Evolutionary conservation across 495 filamentous ascomycete species (phyloP).

Genomic region (Lentithecium fluviatile): DNA sequence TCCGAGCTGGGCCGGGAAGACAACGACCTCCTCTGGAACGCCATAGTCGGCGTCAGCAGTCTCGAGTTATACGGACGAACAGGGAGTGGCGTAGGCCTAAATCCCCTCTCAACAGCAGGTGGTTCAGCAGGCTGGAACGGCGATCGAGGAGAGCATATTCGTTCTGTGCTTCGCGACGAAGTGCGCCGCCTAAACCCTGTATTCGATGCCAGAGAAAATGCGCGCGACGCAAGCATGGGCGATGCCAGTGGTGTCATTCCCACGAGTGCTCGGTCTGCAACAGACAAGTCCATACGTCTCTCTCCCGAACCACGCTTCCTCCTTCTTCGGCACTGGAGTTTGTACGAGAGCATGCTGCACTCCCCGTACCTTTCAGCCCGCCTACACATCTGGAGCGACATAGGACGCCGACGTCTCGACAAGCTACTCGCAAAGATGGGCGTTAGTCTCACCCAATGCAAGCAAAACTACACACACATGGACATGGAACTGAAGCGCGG

Average conservation of each 20-base stretch:
- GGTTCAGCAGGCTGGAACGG: slow-evolving; percentile 76
- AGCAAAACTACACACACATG: slow-evolving; percentile 96
- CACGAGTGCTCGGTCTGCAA: slow-evolving; percentile 81
- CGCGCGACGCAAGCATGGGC: slow-evolving; percentile 47
- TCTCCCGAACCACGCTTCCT: slow-evolving; percentile 94
- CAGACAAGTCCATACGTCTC: slow-evolving; percentile 86
- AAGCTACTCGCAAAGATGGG: slow-evolving; percentile 98
- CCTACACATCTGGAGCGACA: slow-evolving; percentile 91
- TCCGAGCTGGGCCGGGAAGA: slow-evolving; percentile 95
- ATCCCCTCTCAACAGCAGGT: slow-evolving; percentile 49
- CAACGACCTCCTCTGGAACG: slow-evolving; percentile 91
- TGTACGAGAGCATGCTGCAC: slow-evolving; percentile 98
- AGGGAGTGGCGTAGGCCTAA: slow-evolving; percentile 73
- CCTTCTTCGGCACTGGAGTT: slow-evolving; percentile 90
- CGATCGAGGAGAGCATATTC: slow-evolving; percentile 77
- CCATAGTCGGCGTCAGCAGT: slow-evolving; percentile 88
- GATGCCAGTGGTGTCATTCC: slow-evolving; percentile 77
- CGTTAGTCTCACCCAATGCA: slow-evolving; percentile 87
- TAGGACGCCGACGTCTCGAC: slow-evolving; percentile 84
- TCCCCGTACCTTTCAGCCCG: slow-evolving; percentile 91
- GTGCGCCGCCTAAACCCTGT: slow-evolving; percentile 85
- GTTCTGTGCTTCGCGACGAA: slow-evolving; percentile 85
- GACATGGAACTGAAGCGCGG: slow-evolving; percentile 94
- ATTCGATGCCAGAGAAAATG: slow-evolving; percentile 61
- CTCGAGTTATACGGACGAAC: slow-evolving; percentile 88